Percentiles rank a stretch among this genome's conserved stretches.
Evolutionary conservation across 2,329 filamentous ascomycete genomes (phyloP).

Genomic region (Aureobasidium zeae): DNA sequence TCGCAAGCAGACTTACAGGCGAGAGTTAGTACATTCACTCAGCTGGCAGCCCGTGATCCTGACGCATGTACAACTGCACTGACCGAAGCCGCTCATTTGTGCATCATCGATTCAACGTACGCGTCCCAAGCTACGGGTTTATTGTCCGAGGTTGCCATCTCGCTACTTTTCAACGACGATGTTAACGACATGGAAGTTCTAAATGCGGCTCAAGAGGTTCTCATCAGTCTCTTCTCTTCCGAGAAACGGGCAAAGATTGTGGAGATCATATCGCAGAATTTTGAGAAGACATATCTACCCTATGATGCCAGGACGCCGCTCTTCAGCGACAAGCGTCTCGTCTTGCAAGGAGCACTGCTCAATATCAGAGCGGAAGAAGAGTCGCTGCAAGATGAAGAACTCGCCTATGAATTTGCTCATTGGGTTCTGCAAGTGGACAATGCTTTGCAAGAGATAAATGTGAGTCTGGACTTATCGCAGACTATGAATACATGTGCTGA

Average conservation of each 20-base stretch:
- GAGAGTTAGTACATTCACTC: not conserved
- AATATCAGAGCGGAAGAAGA: not conserved
- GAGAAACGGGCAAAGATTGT: not conserved
- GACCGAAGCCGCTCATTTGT: not conserved
- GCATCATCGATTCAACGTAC: not conserved
- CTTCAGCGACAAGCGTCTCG: slow-evolving; percentile 2
- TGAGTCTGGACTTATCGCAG: not conserved
- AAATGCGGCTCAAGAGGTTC: slow-evolving; percentile 13
- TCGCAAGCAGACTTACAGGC: not conserved
- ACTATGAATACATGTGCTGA: not conserved
- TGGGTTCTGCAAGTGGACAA: slow-evolving; percentile 3
- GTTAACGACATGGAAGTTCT: slow-evolving; percentile 9
- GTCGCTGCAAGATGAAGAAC: not conserved
- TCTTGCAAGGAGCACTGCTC: slow-evolving; percentile 10
- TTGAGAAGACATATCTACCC: not conserved
- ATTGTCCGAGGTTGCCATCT: not conserved
- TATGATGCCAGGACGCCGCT: not conserved
- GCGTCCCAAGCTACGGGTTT: not conserved
- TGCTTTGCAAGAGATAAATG: slow-evolving; percentile 20
- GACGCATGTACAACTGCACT: slow-evolving; percentile 13
- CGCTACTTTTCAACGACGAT: not conserved
- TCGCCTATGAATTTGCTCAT: not conserved
- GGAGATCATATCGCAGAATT: not conserved
- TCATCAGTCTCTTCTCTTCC: not conserved
- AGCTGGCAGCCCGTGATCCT: slow-evolving; percentile 6